Base-by-base conservation (phyloP, 192 early-diverging fungal genomes). In the Chytriomyces sp. region DNA sequence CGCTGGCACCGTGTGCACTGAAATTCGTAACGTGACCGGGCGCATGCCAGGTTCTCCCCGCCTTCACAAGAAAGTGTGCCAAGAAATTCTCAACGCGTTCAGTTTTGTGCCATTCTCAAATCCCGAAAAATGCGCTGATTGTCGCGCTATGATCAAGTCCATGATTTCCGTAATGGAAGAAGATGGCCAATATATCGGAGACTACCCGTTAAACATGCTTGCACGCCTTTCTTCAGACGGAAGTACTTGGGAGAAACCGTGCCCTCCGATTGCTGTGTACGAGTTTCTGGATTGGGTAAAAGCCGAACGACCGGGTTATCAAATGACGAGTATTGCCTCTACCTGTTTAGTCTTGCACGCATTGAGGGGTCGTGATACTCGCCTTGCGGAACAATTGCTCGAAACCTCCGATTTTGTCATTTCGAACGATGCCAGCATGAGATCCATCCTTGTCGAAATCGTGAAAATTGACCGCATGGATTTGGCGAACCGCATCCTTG, bases 151-250 rank as follows among this genome's bases (percentile, higher is more conserved):
- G 3, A 45, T 73, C 60, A 61, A 73, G 28, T 20, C 44, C 20
- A 26, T 73, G 60, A 73, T 73, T 62, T 45, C 44, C 18, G 46
- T 73, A 60, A 16, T 49, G 10, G 35, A 62, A 61, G 45, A 60
- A 45, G 59, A 73, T 23, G 61, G 59, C 16, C 11, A 62, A 16
- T 47, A 23, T 13, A 45, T 73, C 5, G 71, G 71, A 26, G 69
- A 71, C 50, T 48, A 20, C 49, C 16, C 11, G 11, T 62, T 43
- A 6, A 62, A 20, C 7, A 60, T 73, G 13, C 7, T 73, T 23
- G 71, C 71, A 62, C 50, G 28, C 71, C 20, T 46, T 43, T 61
- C 18, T 11, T 57, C 53, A 57, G 20, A 57, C 53, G 53, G 53
- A 13, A 53, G 11, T 13, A 13, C 16, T 35, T 18, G 9, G 7